Percentiles rank a stretch among this genome's conserved stretches.
Conservation (phyloP, 2,329 filamentous ascomycete genomes). For the Teratosphaeria viscida region DNA sequence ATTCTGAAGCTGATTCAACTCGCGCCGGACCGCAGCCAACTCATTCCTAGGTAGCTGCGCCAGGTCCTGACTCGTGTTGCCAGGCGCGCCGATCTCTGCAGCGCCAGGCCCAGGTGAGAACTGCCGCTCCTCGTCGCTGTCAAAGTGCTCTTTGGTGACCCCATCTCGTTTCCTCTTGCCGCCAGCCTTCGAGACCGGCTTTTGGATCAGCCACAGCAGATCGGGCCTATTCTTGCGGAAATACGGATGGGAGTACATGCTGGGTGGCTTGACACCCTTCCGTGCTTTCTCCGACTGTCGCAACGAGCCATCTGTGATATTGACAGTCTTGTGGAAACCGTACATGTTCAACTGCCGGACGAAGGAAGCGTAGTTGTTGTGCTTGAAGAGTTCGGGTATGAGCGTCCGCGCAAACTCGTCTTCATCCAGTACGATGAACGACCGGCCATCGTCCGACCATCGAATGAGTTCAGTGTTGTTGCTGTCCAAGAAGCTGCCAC, state of each 20-base stretch:
- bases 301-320: constrained; percentile 94
- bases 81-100: constrained; percentile 13
- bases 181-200: constrained; percentile 62
- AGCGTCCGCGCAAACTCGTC: constrained; percentile 71
- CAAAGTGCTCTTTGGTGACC: constrained; percentile 54
- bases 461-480: constrained; percentile 92
- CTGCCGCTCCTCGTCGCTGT: constrained; percentile 55
- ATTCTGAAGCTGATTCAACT: constrained; percentile 70
- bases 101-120: constrained; percentile 20
- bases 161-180: constrained; percentile 45
- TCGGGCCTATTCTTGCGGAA: constrained; percentile 90
- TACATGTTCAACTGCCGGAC: constrained; percentile 58
- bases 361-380: constrained; percentile 70
- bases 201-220: constrained; percentile 90
- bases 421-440: constrained; percentile 92
- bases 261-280: constrained; percentile 83
- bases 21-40: constrained; percentile 63
- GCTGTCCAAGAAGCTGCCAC: constrained; percentile 74
- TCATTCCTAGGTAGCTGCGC: constrained; percentile 58
- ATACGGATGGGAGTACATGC: constrained; percentile 95
- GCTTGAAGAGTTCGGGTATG: constrained; percentile 67
- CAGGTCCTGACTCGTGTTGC: constrained; percentile 35
- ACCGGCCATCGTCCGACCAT: constrained; percentile 94
- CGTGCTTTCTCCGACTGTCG: constrained; percentile 94
- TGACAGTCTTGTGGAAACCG: constrained; percentile 45